phyloP scores from a whole-genome alignment of 768 basidiomycete species.

The Clitopilus passeckerianus region DNA sequence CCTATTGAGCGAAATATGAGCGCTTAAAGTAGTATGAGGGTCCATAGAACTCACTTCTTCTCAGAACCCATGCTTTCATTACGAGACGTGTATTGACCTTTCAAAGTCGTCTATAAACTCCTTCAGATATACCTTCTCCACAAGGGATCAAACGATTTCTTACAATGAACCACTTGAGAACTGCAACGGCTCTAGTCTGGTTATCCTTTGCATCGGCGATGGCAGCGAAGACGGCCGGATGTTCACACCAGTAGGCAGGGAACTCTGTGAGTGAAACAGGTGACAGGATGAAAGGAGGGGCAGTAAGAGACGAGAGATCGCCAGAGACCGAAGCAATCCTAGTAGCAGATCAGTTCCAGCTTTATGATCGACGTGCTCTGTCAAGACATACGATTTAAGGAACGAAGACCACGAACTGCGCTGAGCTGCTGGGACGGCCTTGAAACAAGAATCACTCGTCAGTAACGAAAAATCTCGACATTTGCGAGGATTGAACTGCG shows the following conservation, averaged over 20 bases:
- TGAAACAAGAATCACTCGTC: slow-evolving; percentile 7
- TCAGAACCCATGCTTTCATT: slow-evolving; percentile 96
- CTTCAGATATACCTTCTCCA: not conserved
- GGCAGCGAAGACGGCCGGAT: slow-evolving; percentile 81
- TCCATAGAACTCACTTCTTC: slow-evolving; percentile 70
- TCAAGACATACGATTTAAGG: slow-evolving; percentile 72
- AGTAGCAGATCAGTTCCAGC: slow-evolving; percentile 6
- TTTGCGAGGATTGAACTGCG: not conserved
- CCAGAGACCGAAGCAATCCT: slow-evolving; percentile 86
- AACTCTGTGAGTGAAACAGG: slow-evolving; percentile 90
- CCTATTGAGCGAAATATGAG: slow-evolving; percentile 30
- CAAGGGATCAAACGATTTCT: slow-evolving; percentile 17
- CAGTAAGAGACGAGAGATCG: slow-evolving; percentile 80
- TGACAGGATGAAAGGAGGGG: slow-evolving; percentile 89
- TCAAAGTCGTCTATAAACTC: slow-evolving; percentile 69
- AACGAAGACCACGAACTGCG: slow-evolving; percentile 87
- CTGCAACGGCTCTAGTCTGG: slow-evolving; percentile 70
- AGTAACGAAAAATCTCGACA: not conserved
- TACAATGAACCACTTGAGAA: slow-evolving; percentile 96
- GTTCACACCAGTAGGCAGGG: slow-evolving; percentile 97
- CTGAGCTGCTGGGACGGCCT: slow-evolving; percentile 80
- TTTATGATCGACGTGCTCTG: slow-evolving; percentile 3
- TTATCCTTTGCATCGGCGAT: slow-evolving; percentile 75
- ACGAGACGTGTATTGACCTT: slow-evolving; percentile 91
- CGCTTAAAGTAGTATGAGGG: not conserved